phyloP scores from a whole-genome alignment of 768 basidiomycete genomes.

The Russula emetica region DNA sequence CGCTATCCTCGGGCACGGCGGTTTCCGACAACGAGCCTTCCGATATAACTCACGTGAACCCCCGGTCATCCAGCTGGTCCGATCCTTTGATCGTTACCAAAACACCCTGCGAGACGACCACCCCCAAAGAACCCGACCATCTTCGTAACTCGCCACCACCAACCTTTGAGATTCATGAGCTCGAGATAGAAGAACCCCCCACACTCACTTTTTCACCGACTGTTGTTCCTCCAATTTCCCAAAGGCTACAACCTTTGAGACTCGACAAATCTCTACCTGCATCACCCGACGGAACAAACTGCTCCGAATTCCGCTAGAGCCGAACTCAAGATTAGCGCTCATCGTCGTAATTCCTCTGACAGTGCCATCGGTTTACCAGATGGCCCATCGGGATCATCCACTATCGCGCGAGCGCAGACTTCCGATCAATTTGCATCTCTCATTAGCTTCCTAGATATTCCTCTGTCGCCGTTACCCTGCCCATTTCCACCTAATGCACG shows the following conservation, averaged over 20 bases:
- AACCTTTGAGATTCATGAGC: neutral
- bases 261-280: constrained; percentile 24
- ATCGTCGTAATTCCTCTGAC: constrained; percentile 16
- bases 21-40: constrained; percentile 12
- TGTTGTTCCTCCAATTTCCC: constrained; percentile 9
- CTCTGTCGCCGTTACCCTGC: neutral
- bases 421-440: constrained; percentile 6
- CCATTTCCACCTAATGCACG: constrained; percentile 4
- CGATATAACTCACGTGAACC: constrained; percentile 4
- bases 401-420: constrained; percentile 15
- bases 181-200: neutral
- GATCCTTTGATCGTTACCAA: neutral
- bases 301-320: neutral
- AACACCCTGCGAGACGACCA: neutral
- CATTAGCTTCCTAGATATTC: neutral
- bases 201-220: neutral
- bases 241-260: constrained; percentile 19
- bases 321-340: constrained; percentile 6
- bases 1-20: constrained; percentile 8
- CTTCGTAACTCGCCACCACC: neutral
- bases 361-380: constrained; percentile 10
- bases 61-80: neutral
- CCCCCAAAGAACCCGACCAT: neutral
- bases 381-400: constrained; percentile 19
- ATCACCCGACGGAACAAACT: constrained; percentile 13